phyloP scores from a whole-genome alignment of 371 early-diverging fungal species.

The Actinomortierella wolfii region DNA sequence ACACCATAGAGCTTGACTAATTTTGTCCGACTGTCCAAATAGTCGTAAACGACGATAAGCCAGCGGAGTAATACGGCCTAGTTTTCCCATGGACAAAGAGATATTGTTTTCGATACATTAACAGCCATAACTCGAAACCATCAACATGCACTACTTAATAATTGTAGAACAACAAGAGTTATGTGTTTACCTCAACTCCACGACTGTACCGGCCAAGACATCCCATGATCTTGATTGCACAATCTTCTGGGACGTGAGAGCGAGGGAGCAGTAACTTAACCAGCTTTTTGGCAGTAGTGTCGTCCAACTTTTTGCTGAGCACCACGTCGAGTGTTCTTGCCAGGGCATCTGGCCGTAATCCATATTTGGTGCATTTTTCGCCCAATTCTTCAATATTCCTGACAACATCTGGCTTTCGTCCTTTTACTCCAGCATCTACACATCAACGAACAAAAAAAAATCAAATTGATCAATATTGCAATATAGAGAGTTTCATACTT shows the following conservation, averaged over 20 bases:
- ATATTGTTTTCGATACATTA: background rate
- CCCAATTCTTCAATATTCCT: conserved; percentile 17
- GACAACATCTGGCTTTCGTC: conserved; percentile 24
- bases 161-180: background rate
- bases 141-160: background rate
- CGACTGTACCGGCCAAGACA: conserved; percentile 37
- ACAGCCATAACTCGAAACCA: background rate
- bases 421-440: conserved; percentile 39
- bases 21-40: conserved; percentile 48
- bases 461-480: no score
- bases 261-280: conserved; percentile 54
- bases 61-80: conserved; percentile 52
- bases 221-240: conserved; percentile 50
- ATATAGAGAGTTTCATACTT: no score
- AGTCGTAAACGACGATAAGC: conserved; percentile 55
- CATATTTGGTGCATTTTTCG: conserved; percentile 15
- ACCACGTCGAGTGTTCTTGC: conserved; percentile 18
- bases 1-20: conserved; percentile 52
- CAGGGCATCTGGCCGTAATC: conserved; percentile 21
- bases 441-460: background rate
- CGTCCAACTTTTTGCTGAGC: conserved; percentile 14
- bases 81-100: conserved; percentile 2
- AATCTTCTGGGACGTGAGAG: conserved; percentile 43
- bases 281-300: conserved; percentile 34
- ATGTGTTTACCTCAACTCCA: conserved; percentile 25